Conservation (phyloP, 2,329 filamentous ascomycete genomes). For the Drechslerella stenobrocha region DNA sequence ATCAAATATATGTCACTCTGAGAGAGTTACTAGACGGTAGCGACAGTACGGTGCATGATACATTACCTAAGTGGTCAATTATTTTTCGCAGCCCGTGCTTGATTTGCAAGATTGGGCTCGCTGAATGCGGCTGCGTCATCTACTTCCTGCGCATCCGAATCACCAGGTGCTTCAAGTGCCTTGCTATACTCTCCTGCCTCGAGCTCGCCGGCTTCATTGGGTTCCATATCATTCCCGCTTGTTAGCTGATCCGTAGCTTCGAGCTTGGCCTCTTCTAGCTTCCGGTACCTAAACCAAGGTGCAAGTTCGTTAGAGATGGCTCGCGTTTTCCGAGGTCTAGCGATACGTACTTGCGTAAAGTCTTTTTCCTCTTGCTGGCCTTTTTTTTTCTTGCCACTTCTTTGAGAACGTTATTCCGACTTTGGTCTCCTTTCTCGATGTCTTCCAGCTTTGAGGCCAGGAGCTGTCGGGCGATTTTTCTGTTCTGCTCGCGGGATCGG, state of each 20-base stretch:
- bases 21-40: slow-evolving; percentile 1
- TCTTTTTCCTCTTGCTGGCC: slow-evolving; percentile 79
- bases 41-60: slow-evolving; percentile 2
- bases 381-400: slow-evolving; percentile 69
- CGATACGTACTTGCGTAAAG: slow-evolving; percentile 70
- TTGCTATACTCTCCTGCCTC: slow-evolving; percentile 14
- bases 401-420: slow-evolving; percentile 67
- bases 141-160: slow-evolving; percentile 1
- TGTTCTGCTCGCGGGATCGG: slow-evolving; percentile 81
- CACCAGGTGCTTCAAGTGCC: neutral
- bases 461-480: slow-evolving; percentile 77
- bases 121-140: neutral
- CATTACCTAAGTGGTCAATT: slow-evolving; percentile 13
- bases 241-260: slow-evolving; percentile 23
- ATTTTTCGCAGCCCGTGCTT: slow-evolving; percentile 35
- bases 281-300: slow-evolving; percentile 53
- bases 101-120: neutral
- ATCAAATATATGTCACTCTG: slow-evolving; percentile 1
- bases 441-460: slow-evolving; percentile 78
- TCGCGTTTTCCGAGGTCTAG: neutral
- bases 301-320: slow-evolving; percentile 4
- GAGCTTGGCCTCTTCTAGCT: slow-evolving; percentile 61
- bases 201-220: slow-evolving; percentile 42
- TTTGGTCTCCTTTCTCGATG: slow-evolving; percentile 70
- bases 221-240: slow-evolving; percentile 51